Base-by-base conservation (phyloP, 208 protist species). In the Plasmodiophora brassicae region DNA sequence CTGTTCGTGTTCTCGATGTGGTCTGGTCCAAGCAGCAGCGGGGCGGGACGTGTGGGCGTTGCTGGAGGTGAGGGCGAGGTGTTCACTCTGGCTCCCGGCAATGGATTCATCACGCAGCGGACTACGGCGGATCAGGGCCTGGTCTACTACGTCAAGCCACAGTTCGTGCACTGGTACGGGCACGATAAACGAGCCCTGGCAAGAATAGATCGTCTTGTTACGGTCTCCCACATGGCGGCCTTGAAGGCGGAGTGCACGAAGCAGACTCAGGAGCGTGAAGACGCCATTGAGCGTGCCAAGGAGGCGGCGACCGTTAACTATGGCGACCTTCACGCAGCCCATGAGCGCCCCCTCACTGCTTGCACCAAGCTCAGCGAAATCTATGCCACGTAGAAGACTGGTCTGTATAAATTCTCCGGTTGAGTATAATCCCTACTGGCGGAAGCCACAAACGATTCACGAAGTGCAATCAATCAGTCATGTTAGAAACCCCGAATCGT, bases 1-100 rank as follows among this genome's bases (percentile, higher is more conserved):
- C n/a, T 78, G n/a, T 78, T 78, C 5, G 5, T 78, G 5, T 78
- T 78, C 65, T 78, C 65, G 32, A 78, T 78, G 65, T 78, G 65
- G 65, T 36, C 14, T 78, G 65, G 65, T 38, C 65, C 65, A 38
- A 14, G 14, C 32, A 44, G 10, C 5, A 32, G n/a, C 5, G 65
- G 65, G 20, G 65, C 65, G 5, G 65, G 65, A 38, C 5, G 65
- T 38, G 32, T 38, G 32, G 65, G 65, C 5, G n/a, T 78, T 38
- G 41, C 32, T 78, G 41, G n/a, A n/a, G 65, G 65, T 8, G 14
- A 44, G 32, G 65, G n/a, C 14, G 65, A 78, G 41, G 65, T 78
- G 5, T 78, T 78, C n/a, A 78, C 14, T 32, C n/a, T 78, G 41
- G 5, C 5, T 44, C 32, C 10, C 5, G n/a, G 14, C 65, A 78